A percentile compares a stretch with the other conserved stretches of the same genome.
phyloP scores from a whole-genome alignment of 805 yeast species.

The Wickerhamiella cacticola region DNA sequence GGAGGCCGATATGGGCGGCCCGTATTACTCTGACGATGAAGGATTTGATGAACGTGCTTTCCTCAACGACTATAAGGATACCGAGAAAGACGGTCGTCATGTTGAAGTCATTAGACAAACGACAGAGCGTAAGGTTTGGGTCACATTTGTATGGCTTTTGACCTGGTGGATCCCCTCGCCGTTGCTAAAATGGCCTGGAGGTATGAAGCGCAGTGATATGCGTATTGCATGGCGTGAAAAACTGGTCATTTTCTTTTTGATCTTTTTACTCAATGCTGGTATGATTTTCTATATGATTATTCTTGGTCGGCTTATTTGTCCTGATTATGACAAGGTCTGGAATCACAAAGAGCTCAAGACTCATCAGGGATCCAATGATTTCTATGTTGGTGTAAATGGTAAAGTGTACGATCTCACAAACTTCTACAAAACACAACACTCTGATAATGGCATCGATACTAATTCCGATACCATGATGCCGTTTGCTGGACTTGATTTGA shows the following conservation, averaged over 20 bases:
- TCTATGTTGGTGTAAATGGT: slow-evolving; percentile 32
- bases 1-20: slow-evolving; percentile 17
- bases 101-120: slow-evolving; percentile 27
- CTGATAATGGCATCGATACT: slow-evolving; percentile 30
- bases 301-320: slow-evolving; percentile 31
- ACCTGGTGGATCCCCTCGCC: slow-evolving; percentile 35
- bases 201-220: slow-evolving; percentile 33
- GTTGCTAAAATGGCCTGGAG: slow-evolving; percentile 26
- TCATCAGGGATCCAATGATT: slow-evolving; percentile 31
- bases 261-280: slow-evolving; percentile 29
- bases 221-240: slow-evolving; percentile 36
- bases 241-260: slow-evolving; percentile 29
- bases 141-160: slow-evolving; percentile 31
- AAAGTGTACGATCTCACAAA: slow-evolving; percentile 33
- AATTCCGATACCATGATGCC: slow-evolving; percentile 27
- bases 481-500: slow-evolving; percentile 32
- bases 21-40: slow-evolving; percentile 28
- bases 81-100: slow-evolving; percentile 27
- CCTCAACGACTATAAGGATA: slow-evolving; percentile 21
- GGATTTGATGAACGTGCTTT: slow-evolving; percentile 22
- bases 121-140: slow-evolving; percentile 29
- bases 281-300: slow-evolving; percentile 35
- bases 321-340: slow-evolving; percentile 34
- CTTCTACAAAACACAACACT: slow-evolving; percentile 32
- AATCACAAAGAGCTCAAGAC: slow-evolving; percentile 26